A percentile compares a stretch with the other conserved stretches of the same genome.
These are phyloP conservation scores for Pezicula radicicola DNA, from an alignment of 2,329 filamentous ascomycete genomes.

Conservation along the genomic window DNA sequence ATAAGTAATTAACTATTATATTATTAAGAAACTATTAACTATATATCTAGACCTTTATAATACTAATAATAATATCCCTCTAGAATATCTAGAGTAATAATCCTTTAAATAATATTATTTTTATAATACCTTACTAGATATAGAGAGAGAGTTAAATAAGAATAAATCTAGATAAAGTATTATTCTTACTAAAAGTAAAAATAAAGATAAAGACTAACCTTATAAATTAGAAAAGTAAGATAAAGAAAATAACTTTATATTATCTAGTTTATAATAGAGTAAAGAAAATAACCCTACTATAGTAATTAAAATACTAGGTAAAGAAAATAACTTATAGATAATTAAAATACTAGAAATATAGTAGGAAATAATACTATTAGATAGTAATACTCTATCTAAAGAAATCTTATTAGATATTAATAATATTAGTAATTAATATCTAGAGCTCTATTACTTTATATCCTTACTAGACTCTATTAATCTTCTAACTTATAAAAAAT, in stretches of 20 bases:
- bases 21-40: background rate
- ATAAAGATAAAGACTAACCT: background rate
- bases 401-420: too few species aligned
- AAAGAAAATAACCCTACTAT: too few species aligned
- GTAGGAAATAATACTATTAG: background rate
- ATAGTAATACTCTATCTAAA: background rate
- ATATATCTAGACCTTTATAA: background rate
- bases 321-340: too few species aligned
- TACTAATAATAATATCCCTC: background rate
- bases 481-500: background rate
- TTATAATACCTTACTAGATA: background rate
- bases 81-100: background rate
- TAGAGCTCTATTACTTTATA: too few species aligned
- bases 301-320: background rate
- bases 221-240: too few species aligned
- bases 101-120: background rate
- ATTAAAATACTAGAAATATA: background rate
- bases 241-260: too few species aligned
- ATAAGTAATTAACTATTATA: background rate
- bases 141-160: background rate
- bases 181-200: background rate
- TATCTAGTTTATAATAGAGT: too few species aligned
- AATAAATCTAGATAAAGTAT: background rate
- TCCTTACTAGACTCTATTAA: background rate
- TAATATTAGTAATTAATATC: background rate